Evolutionary conservation across 805 yeast genomes (phyloP), one percentile per base, ranked within the genome.

Genomic region (Suhomyces sp.): DNA sequence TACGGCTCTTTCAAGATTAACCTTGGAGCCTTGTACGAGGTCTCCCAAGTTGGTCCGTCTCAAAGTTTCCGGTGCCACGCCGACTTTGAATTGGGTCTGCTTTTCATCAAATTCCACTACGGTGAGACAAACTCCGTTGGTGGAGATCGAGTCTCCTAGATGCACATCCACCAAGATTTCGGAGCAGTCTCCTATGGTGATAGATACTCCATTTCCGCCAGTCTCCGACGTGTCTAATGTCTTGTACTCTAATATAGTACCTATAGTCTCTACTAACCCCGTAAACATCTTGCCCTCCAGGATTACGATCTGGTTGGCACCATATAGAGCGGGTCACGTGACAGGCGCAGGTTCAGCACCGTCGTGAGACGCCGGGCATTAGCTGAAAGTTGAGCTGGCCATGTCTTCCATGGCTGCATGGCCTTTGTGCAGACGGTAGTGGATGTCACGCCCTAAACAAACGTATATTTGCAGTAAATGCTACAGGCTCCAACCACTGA

Each of bases 1-100:
- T 31, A 94, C 90, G 0, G 99, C 99, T 54, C 99, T 78, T 69
- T 94, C 99, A 56, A 93, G 75, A 66, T 94, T 93, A 19, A 94
- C 97, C 54, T 77, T 78, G 17, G 80, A 67, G 1, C 90, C 92
- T 2, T 53, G 47, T 22, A 60, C 65, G 67, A 93, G 78, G 8
- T 70, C 69, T 1, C 91, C 93, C 44, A 94, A 72, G 57, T 88
- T 86, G 1, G 97, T 85, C 56, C 94, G 79, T 55, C 90, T 82
- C 38, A 94, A 76, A 0, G 99, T 92, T 64, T 94, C 99, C 8
- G 96, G 96, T 1, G 97, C 88, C 27, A 94, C 74, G 0, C 99
- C 99, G 2, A 93, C 96, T 66, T 88, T 90, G 75, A 94, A 94
- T 53, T 62, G 60, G 8, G 76, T 66, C 23, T 72, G 69, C 5